phyloP scores from a whole-genome alignment of 2,329 filamentous ascomycete genomes.

The Plectosphaerella cucumerina region DNA sequence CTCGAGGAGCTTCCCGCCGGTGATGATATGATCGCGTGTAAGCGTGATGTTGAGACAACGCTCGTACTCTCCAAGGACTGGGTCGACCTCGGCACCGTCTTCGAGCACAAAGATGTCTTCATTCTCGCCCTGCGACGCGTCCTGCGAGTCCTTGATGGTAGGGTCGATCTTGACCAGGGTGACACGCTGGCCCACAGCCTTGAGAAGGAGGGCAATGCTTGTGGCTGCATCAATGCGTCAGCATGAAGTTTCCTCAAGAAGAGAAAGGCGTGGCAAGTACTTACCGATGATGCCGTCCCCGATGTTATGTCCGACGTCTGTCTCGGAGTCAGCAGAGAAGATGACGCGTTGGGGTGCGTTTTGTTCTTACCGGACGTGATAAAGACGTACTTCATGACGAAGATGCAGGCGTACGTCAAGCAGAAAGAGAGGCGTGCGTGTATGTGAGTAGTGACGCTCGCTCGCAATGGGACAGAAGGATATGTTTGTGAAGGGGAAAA shows the following conservation, averaged over 20 bases:
- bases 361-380: too few species aligned
- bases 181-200: slow-evolving; percentile 75
- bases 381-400: too few species aligned
- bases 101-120: slow-evolving; percentile 87
- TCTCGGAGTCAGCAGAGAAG: too few species aligned
- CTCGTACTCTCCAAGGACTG: slow-evolving; percentile 57
- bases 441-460: too few species aligned
- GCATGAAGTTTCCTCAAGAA: neutral
- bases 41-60: slow-evolving; percentile 70
- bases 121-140: slow-evolving; percentile 1
- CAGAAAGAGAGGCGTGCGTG: too few species aligned
- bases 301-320: too few species aligned
- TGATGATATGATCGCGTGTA: slow-evolving; percentile 79
- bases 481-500: too few species aligned
- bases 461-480: too few species aligned
- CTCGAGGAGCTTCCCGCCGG: slow-evolving; percentile 93
- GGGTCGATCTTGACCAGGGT: slow-evolving; percentile 36
- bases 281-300: too few species aligned
- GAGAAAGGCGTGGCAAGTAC: too few species aligned
- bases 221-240: slow-evolving; percentile 7
- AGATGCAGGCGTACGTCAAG: too few species aligned
- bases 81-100: slow-evolving; percentile 62
- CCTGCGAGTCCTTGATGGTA: neutral
- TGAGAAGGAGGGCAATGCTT: slow-evolving; percentile 65
- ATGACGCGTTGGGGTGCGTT: too few species aligned